These are phyloP conservation scores for Euphorbia pulcherrima DNA, from an alignment of 345 rosid species.

Conservation along the genomic window DNA sequence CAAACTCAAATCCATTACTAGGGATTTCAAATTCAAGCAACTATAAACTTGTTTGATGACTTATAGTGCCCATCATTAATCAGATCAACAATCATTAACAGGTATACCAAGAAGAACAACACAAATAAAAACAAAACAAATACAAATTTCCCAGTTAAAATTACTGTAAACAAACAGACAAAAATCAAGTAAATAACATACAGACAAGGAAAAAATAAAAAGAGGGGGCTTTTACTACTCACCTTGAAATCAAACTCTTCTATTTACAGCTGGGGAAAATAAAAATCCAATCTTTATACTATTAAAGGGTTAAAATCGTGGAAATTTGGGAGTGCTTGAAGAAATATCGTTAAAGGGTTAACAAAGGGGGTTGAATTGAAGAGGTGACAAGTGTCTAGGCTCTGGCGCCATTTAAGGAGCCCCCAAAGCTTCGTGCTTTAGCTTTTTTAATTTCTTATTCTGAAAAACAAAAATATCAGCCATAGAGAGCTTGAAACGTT, in stretches of 20 bases:
- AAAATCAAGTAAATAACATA: neutral
- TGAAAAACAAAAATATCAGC: constrained; percentile 18
- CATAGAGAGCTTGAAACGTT: constrained; percentile 45
- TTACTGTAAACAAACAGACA: neutral
- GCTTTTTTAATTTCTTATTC: neutral
- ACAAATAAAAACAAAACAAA: neutral
- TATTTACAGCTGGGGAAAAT: constrained; percentile 6
- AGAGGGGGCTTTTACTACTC: constrained; percentile 10
- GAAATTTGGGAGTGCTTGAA: constrained; percentile 16
- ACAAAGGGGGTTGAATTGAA: constrained; percentile 18
- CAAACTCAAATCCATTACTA: neutral
- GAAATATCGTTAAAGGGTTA: constrained; percentile 29
- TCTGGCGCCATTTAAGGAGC: constrained; percentile 58
- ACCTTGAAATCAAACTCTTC: constrained; percentile 24
- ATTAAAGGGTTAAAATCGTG: neutral
- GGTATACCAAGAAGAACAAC: too few relatives aligned
- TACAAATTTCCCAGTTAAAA: neutral
- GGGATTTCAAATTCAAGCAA: neutral
- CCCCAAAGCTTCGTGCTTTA: constrained; percentile 3
- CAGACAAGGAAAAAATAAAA: neutral
- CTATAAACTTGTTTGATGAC: neutral
- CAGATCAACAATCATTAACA: neutral
- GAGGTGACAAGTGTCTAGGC: constrained; percentile 85
- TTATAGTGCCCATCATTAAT: neutral
- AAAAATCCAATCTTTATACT: neutral